A percentile compares a stretch with the other conserved stretches of the same genome.
Conservation (phyloP, 495 filamentous ascomycete genomes). For the Letharia columbiana region DNA sequence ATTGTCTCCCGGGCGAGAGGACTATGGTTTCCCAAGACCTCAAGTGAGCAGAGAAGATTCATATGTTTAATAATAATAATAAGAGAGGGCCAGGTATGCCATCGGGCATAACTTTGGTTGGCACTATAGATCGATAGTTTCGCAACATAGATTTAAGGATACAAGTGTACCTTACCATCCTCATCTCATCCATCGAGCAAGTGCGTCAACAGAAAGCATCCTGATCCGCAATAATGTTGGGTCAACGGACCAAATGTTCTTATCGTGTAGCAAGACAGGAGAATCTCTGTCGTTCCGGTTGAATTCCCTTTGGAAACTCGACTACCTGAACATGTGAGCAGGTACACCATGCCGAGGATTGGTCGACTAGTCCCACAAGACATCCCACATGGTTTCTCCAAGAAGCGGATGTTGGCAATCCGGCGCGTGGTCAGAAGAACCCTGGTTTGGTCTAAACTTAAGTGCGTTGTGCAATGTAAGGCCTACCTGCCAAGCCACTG, state of each 20-base stretch:
- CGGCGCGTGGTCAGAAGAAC: background rate
- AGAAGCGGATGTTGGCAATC: background rate
- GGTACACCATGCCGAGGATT: background rate
- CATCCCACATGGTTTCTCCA: background rate
- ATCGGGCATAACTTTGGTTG: background rate
- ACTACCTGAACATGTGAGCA: background rate
- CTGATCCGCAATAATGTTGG: background rate
- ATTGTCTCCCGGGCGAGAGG: background rate
- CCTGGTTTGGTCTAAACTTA: background rate
- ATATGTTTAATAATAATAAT: background rate
- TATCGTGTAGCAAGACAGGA: background rate
- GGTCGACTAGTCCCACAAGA: background rate
- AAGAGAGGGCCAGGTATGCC: background rate
- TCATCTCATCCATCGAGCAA: background rate
- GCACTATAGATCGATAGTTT: background rate
- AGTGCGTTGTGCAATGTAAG: background rate
- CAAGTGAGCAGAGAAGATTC: background rate
- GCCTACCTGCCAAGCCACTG: background rate
- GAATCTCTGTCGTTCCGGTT: background rate
- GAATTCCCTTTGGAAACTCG: background rate
- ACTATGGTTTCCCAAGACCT: background rate
- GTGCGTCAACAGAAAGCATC: background rate
- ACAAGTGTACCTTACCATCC: background rate
- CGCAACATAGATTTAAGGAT: background rate
- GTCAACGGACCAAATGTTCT: background rate